Base-by-base conservation (phyloP, 2,329 filamentous ascomycete genomes). In the Penicillium digitatum region DNA sequence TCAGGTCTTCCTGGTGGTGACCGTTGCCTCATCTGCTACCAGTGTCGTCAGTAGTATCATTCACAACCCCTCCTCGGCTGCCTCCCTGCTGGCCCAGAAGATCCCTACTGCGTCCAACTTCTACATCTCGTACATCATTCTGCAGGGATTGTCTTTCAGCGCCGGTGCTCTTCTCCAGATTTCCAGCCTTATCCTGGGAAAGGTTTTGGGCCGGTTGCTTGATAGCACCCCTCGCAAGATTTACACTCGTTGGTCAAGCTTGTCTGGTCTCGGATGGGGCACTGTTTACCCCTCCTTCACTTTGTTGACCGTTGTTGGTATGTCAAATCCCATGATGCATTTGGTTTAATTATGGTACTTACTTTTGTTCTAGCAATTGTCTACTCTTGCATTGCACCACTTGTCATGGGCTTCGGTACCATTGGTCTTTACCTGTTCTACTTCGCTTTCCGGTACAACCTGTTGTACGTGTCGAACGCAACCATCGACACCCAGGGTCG, bases 41-140 rank as follows among this genome's bases (percentile, higher is more conserved):
- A 82, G 87, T 7, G 84, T 89, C 0, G 79, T 85, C 1, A 75
- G 81, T 24, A 65, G 84, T 20, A 86, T 95, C 45, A 77, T 85
- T 14, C 37, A 84, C 0, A 64, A 90, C 4, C 90, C 91, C 0
- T 70, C 76, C 2, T 74, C 75, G 0, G 82, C 85, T 7, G 84
- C 90, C 0, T 74, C 70, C 0, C 74, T 95, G 37, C 80, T 96
- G 4, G 87, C 91, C 0, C 67, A 79, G 16, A 87, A 89, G 55
- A 79, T 99, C 6, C 94, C 94, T 18, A 86, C 83, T 53, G 86
- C 90, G 0, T 92, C 91, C 57, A 97, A 95, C 75, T 95, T 97
- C 69, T 99, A 96, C 73, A 87, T 97, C 20, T 90, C 88, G 0
- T 99, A 97, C 76, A 95, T 99, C 62, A 84, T 97, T 31, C 83